Conservation (phyloP, 129 eudicot genomes). For the Flaveria robusta region DNA sequence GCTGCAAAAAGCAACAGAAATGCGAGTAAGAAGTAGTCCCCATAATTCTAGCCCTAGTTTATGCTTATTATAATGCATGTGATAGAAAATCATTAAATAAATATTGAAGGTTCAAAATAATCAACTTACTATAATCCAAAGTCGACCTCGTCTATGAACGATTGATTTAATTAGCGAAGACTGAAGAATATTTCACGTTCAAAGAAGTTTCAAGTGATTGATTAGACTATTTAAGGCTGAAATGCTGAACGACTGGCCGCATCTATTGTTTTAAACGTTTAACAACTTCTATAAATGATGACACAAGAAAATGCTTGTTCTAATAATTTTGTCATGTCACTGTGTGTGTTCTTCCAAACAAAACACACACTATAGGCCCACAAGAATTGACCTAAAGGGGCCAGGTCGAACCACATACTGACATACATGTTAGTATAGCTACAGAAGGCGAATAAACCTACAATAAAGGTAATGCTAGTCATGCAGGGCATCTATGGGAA, state of each 20-base stretch:
- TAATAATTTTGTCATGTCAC: background rate
- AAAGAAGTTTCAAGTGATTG: constrained; percentile 51
- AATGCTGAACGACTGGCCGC: background rate
- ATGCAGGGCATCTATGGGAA: background rate
- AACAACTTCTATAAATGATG: constrained; percentile 2
- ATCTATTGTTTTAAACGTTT: too few relatives aligned
- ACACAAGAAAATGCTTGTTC: background rate
- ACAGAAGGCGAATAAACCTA: constrained; percentile 98
- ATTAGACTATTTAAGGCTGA: background rate
- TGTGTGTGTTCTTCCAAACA: background rate
- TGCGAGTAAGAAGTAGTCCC: constrained; percentile 1
- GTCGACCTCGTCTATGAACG: background rate
- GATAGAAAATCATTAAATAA: background rate
- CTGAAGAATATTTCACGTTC: constrained; percentile 51
- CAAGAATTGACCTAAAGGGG: background rate
- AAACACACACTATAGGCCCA: background rate
- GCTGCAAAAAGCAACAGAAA: background rate
- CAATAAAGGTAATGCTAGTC: constrained; percentile 22
- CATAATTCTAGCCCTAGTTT: constrained; percentile 23
- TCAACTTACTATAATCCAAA: constrained; percentile 24
- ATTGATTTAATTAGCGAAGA: constrained; percentile 1
- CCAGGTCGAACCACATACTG: background rate
- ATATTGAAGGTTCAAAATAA: background rate
- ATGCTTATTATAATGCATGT: background rate
- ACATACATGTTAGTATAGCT: constrained; percentile 77